Base-by-base conservation (phyloP, 164 flowering plant species). In the Protea cynaroides region DNA sequence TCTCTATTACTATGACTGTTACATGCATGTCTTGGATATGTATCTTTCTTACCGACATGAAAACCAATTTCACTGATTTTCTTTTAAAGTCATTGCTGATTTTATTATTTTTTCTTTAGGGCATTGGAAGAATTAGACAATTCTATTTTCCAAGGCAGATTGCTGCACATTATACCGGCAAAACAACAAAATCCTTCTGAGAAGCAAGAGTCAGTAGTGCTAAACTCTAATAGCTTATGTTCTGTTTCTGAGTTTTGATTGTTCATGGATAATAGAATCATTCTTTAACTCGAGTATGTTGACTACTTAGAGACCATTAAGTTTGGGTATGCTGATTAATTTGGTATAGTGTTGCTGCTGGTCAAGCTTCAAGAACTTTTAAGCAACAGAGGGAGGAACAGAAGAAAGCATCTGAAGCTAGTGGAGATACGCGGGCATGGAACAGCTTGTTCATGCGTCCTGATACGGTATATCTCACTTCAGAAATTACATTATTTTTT, bases 351-450 rank as follows among this genome's bases (percentile, higher is more conserved):
- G 36, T 12, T 50, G 60, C 74, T 65, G 59, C 55, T 9, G 56
- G 37, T 18, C 74, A 78, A 58, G 69, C 64, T 61, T 37, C 86
- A 65, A 88, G 81, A 71, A 83, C 81, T 61, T 78, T 92, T 51
- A 92, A 92, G 86, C 84, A 87, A 67, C 62, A 75, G 62, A 83
- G 84, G 74, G 86, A 63, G 66, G 97, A 86, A 29, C 83, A 83
- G 66, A 84, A 81, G 71, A 95, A 89, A 73, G 84, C 84, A 63
- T 75, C 97, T 61, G 97, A 95, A 87, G 89, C 88, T 43, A 73
- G 89, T 79, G 99, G 99, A 62, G 72, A 92, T 71, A 92, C 96
- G 36, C 78, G 67, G 72, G 85, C 96, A 44, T 95, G 99, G 99
- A 92, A 90, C 72, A 81, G 81, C 74, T 82, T 95, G 65, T 90